Evolutionary conservation across 345 rosid species (phyloP).

Genomic region (Brassica incana): DNA sequence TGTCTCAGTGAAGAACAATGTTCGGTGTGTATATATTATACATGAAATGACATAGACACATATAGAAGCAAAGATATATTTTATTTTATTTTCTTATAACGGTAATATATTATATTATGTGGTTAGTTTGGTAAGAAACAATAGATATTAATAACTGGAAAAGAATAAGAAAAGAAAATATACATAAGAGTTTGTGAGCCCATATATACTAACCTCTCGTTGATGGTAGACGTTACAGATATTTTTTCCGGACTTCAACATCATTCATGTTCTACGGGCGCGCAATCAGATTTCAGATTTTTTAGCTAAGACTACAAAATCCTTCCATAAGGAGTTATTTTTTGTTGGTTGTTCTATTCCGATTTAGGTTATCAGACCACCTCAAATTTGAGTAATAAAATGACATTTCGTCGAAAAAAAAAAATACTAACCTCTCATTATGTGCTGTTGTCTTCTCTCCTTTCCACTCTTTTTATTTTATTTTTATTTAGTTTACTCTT

Average conservation of each 20-base stretch:
- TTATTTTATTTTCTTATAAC: conserved; percentile 26
- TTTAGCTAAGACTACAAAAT: no score
- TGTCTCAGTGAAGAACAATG: conserved; percentile 34
- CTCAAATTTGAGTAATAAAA: no score
- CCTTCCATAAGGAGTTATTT: no score
- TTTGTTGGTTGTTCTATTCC: no score
- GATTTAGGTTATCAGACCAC: no score
- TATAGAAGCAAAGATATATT: conserved; percentile 35
- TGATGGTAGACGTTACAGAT: no score
- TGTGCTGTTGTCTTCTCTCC: conserved; percentile 44
- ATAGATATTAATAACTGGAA: conserved; percentile 55
- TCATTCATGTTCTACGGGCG: no score
- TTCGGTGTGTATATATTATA: conserved; percentile 38
- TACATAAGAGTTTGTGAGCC: conserved; percentile 52
- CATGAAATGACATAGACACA: conserved; percentile 38
- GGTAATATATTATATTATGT: conserved; percentile 43
- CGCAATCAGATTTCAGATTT: no score
- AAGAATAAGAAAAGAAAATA: conserved; percentile 48
- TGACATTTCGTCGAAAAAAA: no score
- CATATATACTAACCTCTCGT: no score
- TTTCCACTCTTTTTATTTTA: background rate
- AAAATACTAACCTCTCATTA: no score
- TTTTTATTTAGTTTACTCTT: background rate
- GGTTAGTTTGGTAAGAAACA: conserved; percentile 68
- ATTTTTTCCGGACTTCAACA: no score